Percentiles rank a stretch among this genome's conserved stretches.
These are phyloP conservation scores for Exophiala viscosa DNA, from an alignment of 2,329 filamentous ascomycete genomes.

Conservation along the genomic window DNA sequence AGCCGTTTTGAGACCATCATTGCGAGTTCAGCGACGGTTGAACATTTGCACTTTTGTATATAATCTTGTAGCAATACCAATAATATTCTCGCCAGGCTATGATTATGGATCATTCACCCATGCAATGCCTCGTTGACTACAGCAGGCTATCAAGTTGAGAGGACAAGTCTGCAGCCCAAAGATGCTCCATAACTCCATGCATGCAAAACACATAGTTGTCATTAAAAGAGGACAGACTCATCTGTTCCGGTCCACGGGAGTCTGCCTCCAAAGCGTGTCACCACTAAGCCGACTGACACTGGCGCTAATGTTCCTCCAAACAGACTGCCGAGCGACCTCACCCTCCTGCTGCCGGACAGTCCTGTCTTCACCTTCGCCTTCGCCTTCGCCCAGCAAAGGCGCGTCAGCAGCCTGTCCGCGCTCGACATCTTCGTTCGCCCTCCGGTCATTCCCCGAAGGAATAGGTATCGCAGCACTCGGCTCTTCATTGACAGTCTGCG, in stretches of 20 bases:
- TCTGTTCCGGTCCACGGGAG: constrained; percentile 26
- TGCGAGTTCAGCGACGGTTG: too few relatives aligned
- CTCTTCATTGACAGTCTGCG: constrained; percentile 45
- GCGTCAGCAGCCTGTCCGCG: constrained; percentile 35
- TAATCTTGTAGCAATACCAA: too few relatives aligned
- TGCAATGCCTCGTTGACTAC: too few relatives aligned
- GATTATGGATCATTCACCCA: too few relatives aligned
- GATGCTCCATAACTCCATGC: neutral
- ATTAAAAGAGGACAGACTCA: constrained; percentile 5
- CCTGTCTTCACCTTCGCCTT: constrained; percentile 21
- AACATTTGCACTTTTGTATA: too few relatives aligned
- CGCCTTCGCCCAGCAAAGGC: constrained; percentile 32
- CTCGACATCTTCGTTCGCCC: constrained; percentile 42
- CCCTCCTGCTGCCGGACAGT: constrained; percentile 24
- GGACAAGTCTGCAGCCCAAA: neutral
- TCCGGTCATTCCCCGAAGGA: constrained; percentile 34
- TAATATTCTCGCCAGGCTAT: too few relatives aligned
- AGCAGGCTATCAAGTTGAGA: neutral
- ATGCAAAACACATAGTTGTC: neutral
- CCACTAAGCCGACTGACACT: constrained; percentile 46
- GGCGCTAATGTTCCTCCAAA: constrained; percentile 43
- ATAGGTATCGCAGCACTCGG: constrained; percentile 51
- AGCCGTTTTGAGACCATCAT: too few relatives aligned
- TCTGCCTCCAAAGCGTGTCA: constrained; percentile 35
- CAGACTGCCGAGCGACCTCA: constrained; percentile 35